A percentile compares a stretch with the other conserved stretches of the same genome.
Conservation (phyloP, 164 flowering plant genomes). For the Annona cherimola region DNA sequence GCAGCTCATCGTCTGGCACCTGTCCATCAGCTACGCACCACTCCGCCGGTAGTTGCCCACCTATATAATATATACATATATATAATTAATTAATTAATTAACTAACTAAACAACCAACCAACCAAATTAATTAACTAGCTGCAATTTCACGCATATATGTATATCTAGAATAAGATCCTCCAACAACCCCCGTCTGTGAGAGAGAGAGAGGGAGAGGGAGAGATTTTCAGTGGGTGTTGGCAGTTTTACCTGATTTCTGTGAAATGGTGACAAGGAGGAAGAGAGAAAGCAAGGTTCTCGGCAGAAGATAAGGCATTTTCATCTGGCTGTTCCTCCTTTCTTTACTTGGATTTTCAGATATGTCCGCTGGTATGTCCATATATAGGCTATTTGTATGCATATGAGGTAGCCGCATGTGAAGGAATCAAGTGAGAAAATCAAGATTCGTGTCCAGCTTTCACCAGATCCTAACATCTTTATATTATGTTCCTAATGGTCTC, state of each 20-base stretch:
- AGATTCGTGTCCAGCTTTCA: background rate
- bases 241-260: slow-evolving; percentile 37
- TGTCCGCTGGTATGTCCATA: background rate
- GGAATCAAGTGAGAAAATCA: background rate
- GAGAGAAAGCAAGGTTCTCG: slow-evolving; percentile 22
- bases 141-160: too few relatives aligned
- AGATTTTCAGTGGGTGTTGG: slow-evolving; percentile 7
- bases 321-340: background rate
- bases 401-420: background rate
- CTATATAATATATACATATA: too few relatives aligned
- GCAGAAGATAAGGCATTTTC: slow-evolving; percentile 22
- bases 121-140: too few relatives aligned
- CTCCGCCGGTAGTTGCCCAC: slow-evolving; percentile 43
- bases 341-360: background rate
- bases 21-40: slow-evolving; percentile 87
- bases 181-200: too few relatives aligned
- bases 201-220: background rate
- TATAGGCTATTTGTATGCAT: too few relatives aligned
- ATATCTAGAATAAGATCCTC: too few relatives aligned
- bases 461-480: too few relatives aligned
- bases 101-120: too few relatives aligned
- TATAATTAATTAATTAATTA: too few relatives aligned
- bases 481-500: too few relatives aligned
- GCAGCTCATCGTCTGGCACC: slow-evolving; percentile 51
- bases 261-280: slow-evolving; percentile 23